Conservation (phyloP, 2,329 filamentous ascomycete genomes). For the Cladosporium sp. region DNA sequence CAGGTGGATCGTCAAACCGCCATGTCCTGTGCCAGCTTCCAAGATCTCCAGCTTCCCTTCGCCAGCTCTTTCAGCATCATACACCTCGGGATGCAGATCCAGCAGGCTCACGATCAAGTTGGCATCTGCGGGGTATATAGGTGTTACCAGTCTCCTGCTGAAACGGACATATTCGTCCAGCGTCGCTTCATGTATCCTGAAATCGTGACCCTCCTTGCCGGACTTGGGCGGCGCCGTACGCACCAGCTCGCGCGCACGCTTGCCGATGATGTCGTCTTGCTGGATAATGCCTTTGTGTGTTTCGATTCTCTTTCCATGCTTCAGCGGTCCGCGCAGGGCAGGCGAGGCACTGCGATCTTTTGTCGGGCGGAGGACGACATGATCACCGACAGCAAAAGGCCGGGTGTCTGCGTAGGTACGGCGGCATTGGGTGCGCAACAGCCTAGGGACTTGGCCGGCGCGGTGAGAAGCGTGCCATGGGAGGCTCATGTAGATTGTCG, state of each 20-base stretch:
- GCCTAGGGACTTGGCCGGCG: conserved; percentile 7
- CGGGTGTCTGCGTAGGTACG: conserved; percentile 21
- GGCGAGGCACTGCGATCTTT: conserved; percentile 41
- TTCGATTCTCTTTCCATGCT: conserved; percentile 36
- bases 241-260: conserved; percentile 60
- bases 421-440: conserved; percentile 1
- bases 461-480: conserved; percentile 3
- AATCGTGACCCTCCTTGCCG: conserved; percentile 46
- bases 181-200: conserved; percentile 65
- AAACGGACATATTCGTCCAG: conserved; percentile 73
- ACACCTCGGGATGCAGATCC: conserved; percentile 65
- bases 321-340: conserved; percentile 44
- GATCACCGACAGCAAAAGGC: conserved; percentile 33
- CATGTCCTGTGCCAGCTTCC: conserved; percentile 84
- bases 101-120: conserved; percentile 74
- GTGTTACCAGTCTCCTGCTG: conserved; percentile 71
- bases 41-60: conserved; percentile 67
- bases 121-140: conserved; percentile 75
- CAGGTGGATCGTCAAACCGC: conserved; percentile 73
- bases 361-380: conserved; percentile 47
- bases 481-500: conserved; percentile 15
- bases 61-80: conserved; percentile 37
- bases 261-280: conserved; percentile 65
- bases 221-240: conserved; percentile 44
- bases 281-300: conserved; percentile 53